Evolutionary conservation across 352 stramenopile genomes (phyloP), one percentile per base, ranked within the genome.

Genomic region (Pythium apleroticum): DNA sequence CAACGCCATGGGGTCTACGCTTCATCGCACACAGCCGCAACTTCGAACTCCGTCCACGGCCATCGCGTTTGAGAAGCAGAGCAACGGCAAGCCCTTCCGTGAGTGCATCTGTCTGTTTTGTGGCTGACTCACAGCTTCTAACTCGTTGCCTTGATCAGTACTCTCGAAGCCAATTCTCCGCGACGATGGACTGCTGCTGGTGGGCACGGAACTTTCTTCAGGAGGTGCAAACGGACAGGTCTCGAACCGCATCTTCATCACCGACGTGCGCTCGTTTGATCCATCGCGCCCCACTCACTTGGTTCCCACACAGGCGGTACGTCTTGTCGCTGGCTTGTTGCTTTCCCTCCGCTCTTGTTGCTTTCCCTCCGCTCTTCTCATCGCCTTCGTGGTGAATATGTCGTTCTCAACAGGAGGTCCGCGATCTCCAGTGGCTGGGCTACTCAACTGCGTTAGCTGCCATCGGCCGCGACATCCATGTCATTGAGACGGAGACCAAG

Each of bases 131-230:
- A 19, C 22, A 35, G 11, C 0, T 53, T 35, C 11, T 24, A 27
- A 31, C 54, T 25, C 20, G 20, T 57, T 77, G n/a, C 12, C 57
- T 33, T 39, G 52, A 25, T 66, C 6, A 95, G 86, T 77, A 10
- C 56, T 95, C 28, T 91, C 78, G 5, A 95, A 95, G 57, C 86
- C 84, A 3, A 79, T 92, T 50, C 15, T 91, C 35, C 84, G 86
- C 17, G 78, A 92, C 45, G 86, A 95, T 33, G 86, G 86, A 8
- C 41, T 89, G 28, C 52, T 93, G 25, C 57, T 95, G 5, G 84
- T 93, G 5, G 86, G 86, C 27, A 91, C 82, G 0, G 84, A 93
- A 53, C 24, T 76, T 22, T 43, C 37, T 31, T 15, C 33, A n/a
- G 54, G 10, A 46, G 1, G n/a, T 46, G 4, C 27, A 10, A 30